Evolutionary conservation across 352 stramenopile genomes (phyloP).

Genomic region (Globisporangium acanthophoron): DNA sequence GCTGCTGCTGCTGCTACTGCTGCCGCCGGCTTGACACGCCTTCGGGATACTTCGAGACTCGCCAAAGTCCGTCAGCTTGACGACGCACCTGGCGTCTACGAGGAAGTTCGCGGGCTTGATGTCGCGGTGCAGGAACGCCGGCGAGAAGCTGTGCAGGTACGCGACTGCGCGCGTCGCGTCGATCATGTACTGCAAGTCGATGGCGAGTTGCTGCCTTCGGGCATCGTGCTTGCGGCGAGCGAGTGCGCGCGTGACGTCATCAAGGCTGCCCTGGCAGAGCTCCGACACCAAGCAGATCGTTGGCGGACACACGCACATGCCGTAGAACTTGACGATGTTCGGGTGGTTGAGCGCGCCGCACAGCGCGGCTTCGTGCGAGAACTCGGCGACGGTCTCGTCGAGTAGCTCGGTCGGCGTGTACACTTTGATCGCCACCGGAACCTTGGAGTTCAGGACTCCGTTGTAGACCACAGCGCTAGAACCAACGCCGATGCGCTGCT

Average conservation of each 20-base stretch:
- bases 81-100: conserved; percentile 10
- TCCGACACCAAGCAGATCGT: conserved; percentile 62
- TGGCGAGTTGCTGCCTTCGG: conserved; percentile 20
- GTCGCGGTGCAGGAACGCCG: conserved; percentile 40
- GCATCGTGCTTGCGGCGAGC: neutral
- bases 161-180: conserved; percentile 35
- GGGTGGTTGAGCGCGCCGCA: conserved; percentile 42
- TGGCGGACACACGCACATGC: conserved; percentile 56
- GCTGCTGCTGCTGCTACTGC: conserved; percentile 11
- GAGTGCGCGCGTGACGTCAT: conserved; percentile 17
- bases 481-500: conserved; percentile 31
- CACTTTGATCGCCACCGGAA: conserved; percentile 48
- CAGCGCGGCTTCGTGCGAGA: conserved; percentile 14
- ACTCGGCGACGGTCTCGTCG: conserved; percentile 37
- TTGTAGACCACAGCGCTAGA: conserved; percentile 40
- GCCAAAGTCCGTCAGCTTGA: conserved; percentile 18
- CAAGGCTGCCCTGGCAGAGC: conserved; percentile 41
- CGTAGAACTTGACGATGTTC: conserved; percentile 57
- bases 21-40: conserved; percentile 16
- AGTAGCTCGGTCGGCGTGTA: conserved; percentile 48
- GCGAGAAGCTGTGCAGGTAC: conserved; percentile 46
- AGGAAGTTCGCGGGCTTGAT: conserved; percentile 66
- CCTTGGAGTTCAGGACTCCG: conserved; percentile 27
- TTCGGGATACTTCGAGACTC: conserved; percentile 28
- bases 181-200: conserved; percentile 36